Percentiles rank a stretch among this genome's conserved stretches.
phyloP scores from a whole-genome alignment of 768 basidiomycete genomes.

The Neoboletus magnificus region DNA sequence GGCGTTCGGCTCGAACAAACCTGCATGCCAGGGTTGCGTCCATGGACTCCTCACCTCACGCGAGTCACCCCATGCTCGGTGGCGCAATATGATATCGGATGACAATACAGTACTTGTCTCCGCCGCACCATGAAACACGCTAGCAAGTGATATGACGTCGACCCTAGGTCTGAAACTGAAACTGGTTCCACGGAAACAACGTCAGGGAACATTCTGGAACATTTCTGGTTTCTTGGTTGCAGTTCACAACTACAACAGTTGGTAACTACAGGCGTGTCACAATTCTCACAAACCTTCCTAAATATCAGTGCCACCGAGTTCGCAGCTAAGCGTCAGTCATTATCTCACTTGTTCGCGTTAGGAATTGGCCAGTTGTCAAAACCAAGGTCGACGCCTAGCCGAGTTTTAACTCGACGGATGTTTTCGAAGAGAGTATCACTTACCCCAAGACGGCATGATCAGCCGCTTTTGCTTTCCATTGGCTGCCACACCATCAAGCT shows the following conservation, averaged over 20 bases:
- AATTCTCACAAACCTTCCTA: neutral
- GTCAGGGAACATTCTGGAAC: neutral
- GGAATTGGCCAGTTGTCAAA: constrained; percentile 59
- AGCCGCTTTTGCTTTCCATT: constrained; percentile 67
- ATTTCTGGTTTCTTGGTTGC: neutral
- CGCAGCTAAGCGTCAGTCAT: neutral
- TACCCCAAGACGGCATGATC: constrained; percentile 69
- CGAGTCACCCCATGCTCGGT: neutral
- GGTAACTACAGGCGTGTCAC: neutral
- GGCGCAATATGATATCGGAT: neutral
- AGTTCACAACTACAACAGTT: neutral
- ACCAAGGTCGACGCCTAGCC: constrained; percentile 58
- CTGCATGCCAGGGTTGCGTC: neutral
- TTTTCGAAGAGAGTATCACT: constrained; percentile 26
- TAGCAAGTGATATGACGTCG: neutral
- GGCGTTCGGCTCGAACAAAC: neutral
- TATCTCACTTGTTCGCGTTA: constrained; percentile 3
- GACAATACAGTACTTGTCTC: neutral
- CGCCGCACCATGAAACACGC: neutral
- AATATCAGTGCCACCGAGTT: neutral
- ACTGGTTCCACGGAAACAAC: neutral
- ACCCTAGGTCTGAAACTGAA: neutral
- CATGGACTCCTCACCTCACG: neutral
- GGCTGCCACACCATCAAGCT: constrained; percentile 54
- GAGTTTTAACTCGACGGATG: constrained; percentile 11